These are phyloP conservation scores for Hymenoscyphus fructigenus DNA, from an alignment of 2,329 filamentous ascomycete genomes.

Conservation along the genomic window DNA sequence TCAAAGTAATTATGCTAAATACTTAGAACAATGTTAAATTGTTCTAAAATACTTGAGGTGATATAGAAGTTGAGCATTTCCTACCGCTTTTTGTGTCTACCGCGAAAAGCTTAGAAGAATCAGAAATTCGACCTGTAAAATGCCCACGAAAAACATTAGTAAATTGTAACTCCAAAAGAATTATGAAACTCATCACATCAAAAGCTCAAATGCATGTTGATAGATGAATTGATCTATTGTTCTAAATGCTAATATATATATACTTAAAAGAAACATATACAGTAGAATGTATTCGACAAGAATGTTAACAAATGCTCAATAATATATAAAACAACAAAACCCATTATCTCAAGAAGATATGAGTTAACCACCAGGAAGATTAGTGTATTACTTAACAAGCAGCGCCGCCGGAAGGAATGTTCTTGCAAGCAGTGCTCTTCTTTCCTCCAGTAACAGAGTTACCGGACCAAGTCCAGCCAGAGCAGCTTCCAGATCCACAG, in stretches of 20 bases:
- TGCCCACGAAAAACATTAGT: not conserved
- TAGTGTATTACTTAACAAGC: slow-evolving; percentile 22
- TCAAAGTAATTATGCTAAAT: no score
- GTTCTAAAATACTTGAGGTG: no score
- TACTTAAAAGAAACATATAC: not conserved
- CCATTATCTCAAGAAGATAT: not conserved
- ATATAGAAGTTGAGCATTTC: no score
- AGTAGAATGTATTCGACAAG: slow-evolving; percentile 11
- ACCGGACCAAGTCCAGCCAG: slow-evolving; percentile 52
- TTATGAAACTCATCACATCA: not conserved
- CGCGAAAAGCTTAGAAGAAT: no score
- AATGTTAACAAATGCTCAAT: slow-evolving; percentile 16
- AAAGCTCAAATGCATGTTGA: not conserved
- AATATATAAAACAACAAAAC: not conserved
- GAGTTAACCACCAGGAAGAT: not conserved
- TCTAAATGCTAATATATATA: not conserved
- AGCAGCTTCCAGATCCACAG: slow-evolving; percentile 51
- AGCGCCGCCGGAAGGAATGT: slow-evolving; percentile 35
- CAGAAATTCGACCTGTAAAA: no score
- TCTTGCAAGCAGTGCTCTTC: slow-evolving; percentile 43
- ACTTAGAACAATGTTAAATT: no score
- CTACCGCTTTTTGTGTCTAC: no score
- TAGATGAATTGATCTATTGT: not conserved
- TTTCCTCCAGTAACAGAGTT: slow-evolving; percentile 53
- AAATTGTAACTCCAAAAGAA: no score